These are phyloP conservation scores for Cordia subcordata DNA, from an alignment of 257 asterid species.

Conservation along the genomic window DNA sequence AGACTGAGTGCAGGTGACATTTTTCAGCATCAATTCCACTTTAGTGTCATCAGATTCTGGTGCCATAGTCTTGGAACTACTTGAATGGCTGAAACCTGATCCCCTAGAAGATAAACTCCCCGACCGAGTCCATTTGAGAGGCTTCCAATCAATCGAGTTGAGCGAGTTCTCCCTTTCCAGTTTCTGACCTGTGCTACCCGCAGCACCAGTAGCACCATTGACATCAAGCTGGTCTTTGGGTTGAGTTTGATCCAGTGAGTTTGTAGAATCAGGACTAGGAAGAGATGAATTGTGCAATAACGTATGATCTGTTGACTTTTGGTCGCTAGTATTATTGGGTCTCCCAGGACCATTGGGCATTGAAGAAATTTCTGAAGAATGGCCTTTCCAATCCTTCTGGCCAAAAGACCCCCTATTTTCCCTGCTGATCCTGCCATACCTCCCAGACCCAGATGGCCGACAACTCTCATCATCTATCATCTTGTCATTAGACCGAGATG, in stretches of 20 bases:
- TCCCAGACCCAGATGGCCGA: slow-evolving; percentile 40
- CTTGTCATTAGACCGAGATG: slow-evolving; percentile 48
- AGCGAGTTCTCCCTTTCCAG: slow-evolving; percentile 36
- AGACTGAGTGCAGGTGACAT: slow-evolving; percentile 23
- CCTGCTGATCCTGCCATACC: slow-evolving; percentile 40
- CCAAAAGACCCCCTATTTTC: slow-evolving; percentile 43
- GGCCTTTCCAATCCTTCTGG: slow-evolving; percentile 51
- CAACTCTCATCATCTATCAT: slow-evolving; percentile 39
- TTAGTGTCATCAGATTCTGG: slow-evolving; percentile 35
- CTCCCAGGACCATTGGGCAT: slow-evolving; percentile 36
- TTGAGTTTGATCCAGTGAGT: slow-evolving; percentile 25
- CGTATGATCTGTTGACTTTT: slow-evolving; percentile 35
- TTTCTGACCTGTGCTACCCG: slow-evolving; percentile 26
- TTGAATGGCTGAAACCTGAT: slow-evolving; percentile 44
- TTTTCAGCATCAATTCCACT: slow-evolving; percentile 36
- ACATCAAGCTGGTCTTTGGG: slow-evolving; percentile 33
- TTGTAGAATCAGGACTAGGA: slow-evolving; percentile 13
- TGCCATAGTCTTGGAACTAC: slow-evolving; percentile 47
- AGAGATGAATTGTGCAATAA: slow-evolving; percentile 13
- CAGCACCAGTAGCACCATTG: slow-evolving; percentile 16
- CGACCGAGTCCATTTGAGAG: slow-evolving; percentile 52
- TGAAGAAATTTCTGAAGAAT: slow-evolving; percentile 33
- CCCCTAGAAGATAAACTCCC: slow-evolving; percentile 54
- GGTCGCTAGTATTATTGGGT: slow-evolving; percentile 24
- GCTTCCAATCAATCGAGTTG: slow-evolving; percentile 36